Evolutionary conservation across 495 filamentous ascomycete species (phyloP), one percentile per base, ranked within the genome.

Genomic region (Aspergillus egyptiacus): DNA sequence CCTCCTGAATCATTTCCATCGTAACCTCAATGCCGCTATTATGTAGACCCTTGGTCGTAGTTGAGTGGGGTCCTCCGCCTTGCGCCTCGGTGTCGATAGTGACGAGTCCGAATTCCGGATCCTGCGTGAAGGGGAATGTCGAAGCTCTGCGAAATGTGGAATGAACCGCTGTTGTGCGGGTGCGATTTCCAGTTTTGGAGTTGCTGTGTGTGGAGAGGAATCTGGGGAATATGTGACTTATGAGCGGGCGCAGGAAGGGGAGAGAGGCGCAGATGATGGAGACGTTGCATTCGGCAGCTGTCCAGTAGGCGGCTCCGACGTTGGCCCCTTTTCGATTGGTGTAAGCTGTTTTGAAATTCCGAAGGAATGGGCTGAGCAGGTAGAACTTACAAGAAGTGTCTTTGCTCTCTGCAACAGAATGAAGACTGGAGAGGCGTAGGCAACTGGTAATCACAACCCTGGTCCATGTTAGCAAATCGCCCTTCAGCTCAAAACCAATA

Each of bases 251-350:
- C 31, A 94, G 68, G 17, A 85, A 89, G 11, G 89, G 89, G 17
- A 94, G 81, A 56, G 86, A 93, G 40, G 84, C 85, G 53, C 86
- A 91, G 53, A 89, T 83, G 55, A 94, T 91, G 20, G 87, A 79
- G 10, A 77, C 75, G 62, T 94, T 89, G 64, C 91, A 87, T 63
- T 95, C 89, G 46, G 94, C 79, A 19, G 84, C 85, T 14, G 85
- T 89, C 89, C 88, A 95, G 56, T 72, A 77, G 0, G 77, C 76
- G 5, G 72, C 70, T 33, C 64, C 70, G 24, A 79, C 72, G 56
- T 79, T 80, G 52, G 73, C 72, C 61, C 59, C 67, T 70, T 48
- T 53, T 30, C 14, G 8, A 1, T 41, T 37, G 6, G 28, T 5
- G 39, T 42, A 30, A 42, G 24, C 14, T n/a, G 14, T 8, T n/a